phyloP scores from a whole-genome alignment of 805 yeast species.

The Zygosaccharomyces gambellarensis region DNA sequence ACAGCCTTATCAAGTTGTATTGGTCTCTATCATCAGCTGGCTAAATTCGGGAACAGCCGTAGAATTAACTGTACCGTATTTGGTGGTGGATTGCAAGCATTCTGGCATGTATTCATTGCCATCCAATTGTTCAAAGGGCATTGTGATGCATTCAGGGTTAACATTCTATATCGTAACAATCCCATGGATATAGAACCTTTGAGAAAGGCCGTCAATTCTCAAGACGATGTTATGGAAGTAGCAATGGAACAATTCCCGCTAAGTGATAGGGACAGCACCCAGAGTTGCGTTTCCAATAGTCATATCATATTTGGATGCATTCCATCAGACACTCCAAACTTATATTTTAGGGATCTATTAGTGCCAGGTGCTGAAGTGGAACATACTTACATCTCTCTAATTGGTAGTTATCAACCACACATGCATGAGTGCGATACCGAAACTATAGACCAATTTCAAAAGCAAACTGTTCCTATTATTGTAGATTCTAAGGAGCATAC shows the following conservation, averaged over 20 bases:
- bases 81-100: slow-evolving; percentile 62
- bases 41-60: slow-evolving; percentile 13
- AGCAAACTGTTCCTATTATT: slow-evolving; percentile 40
- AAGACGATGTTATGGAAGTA: slow-evolving; percentile 25
- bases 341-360: slow-evolving; percentile 34
- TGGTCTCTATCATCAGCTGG: slow-evolving; percentile 34
- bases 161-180: slow-evolving; percentile 35
- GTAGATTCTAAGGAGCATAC: slow-evolving; percentile 59
- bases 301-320: slow-evolving; percentile 55
- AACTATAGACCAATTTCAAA: slow-evolving; percentile 36
- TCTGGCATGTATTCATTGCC: slow-evolving; percentile 47
- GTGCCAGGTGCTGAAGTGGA: slow-evolving; percentile 20
- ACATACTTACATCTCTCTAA: slow-evolving; percentile 46
- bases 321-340: slow-evolving; percentile 50
- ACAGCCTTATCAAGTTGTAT: slow-evolving; percentile 57
- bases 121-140: slow-evolving; percentile 9
- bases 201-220: slow-evolving; percentile 34
- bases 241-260: slow-evolving; percentile 33
- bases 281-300: slow-evolving; percentile 35
- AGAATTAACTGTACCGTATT: slow-evolving; percentile 37
- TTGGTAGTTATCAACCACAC: slow-evolving; percentile 64
- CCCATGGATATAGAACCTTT: slow-evolving; percentile 47
- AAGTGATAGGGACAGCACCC: slow-evolving; percentile 15
- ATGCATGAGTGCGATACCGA: slow-evolving; percentile 57
- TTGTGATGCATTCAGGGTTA: slow-evolving; percentile 35